A percentile compares a stretch with the other conserved stretches of the same genome.
Evolutionary conservation across 768 basidiomycete species (phyloP).

Genomic region (Butyriboletus loyo): DNA sequence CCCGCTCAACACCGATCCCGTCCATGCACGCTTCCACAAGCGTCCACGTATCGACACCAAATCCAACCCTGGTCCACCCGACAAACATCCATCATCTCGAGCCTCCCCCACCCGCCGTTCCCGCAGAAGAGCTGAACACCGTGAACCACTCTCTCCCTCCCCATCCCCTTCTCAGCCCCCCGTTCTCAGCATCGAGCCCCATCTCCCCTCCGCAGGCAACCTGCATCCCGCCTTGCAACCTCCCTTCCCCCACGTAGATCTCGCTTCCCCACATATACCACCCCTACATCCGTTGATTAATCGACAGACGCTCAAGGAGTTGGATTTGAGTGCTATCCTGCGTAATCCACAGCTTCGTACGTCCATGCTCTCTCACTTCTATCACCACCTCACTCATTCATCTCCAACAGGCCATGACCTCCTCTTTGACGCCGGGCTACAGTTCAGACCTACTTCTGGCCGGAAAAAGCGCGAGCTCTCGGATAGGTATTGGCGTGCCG

Average conservation of each 20-base stretch:
- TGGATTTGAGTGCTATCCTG: constrained; percentile 83
- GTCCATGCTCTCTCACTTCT: constrained; percentile 31
- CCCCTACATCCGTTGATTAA: constrained; percentile 75
- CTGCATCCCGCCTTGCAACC: constrained; percentile 31
- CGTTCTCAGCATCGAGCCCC: constrained; percentile 24
- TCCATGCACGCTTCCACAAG: constrained; percentile 23
- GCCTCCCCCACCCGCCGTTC: constrained; percentile 28
- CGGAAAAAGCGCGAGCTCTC: constrained; percentile 68
- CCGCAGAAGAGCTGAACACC: constrained; percentile 27
- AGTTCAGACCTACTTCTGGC: constrained; percentile 76
- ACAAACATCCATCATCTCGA: constrained; percentile 14
- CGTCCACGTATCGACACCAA: constrained; percentile 33
- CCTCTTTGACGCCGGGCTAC: constrained; percentile 81
- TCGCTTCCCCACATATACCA: constrained; percentile 56
- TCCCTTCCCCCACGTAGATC: constrained; percentile 37
- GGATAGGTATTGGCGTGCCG: constrained; percentile 83
- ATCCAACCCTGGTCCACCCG: constrained; percentile 7
- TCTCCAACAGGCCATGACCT: constrained; percentile 72
- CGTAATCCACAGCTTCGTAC: constrained; percentile 88
- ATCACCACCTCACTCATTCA: not conserved
- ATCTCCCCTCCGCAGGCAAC: constrained; percentile 18
- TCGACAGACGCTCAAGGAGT: constrained; percentile 75
- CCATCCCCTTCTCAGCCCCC: constrained; percentile 20
- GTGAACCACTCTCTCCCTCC: constrained; percentile 30
- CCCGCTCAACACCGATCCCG: constrained; percentile 38